Evolutionary conservation across 2,329 filamentous ascomycete species (phyloP).

Genomic region (Hortaea werneckii): DNA sequence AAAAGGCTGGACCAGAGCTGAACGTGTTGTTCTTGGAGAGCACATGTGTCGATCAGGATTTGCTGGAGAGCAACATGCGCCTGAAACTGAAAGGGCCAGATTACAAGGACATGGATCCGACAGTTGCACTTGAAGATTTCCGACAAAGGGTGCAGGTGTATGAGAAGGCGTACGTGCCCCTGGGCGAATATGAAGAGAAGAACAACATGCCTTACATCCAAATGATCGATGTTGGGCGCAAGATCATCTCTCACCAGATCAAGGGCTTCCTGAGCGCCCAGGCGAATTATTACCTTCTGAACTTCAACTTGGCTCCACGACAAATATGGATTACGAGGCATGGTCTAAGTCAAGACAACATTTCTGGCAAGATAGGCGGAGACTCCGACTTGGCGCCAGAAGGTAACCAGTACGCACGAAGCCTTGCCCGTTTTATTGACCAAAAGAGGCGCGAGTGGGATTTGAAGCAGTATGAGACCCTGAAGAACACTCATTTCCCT

Average conservation of each 20-base stretch:
- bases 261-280: slow-evolving; percentile 86
- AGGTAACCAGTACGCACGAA: slow-evolving; percentile 67
- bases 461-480: slow-evolving; percentile 67
- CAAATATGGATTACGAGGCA: slow-evolving; percentile 98
- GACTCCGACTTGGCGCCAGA: slow-evolving; percentile 75
- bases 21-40: slow-evolving; percentile 94
- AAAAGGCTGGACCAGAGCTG: slow-evolving; percentile 70
- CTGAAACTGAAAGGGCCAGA: slow-evolving; percentile 92
- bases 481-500: slow-evolving; percentile 71
- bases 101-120: slow-evolving; percentile 87
- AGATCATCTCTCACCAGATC: slow-evolving; percentile 82
- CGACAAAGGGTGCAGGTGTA: slow-evolving; percentile 86
- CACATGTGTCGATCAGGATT: slow-evolving; percentile 71
- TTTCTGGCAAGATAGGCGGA: slow-evolving; percentile 79
- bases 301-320: slow-evolving; percentile 89
- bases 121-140: slow-evolving; percentile 78
- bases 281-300: slow-evolving; percentile 88
- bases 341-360: slow-evolving; percentile 82
- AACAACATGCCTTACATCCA: slow-evolving; percentile 90
- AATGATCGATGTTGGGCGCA: slow-evolving; percentile 95
- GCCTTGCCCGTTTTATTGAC: slow-evolving; percentile 75
- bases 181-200: slow-evolving; percentile 69
- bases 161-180: slow-evolving; percentile 82
- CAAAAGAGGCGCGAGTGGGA: slow-evolving; percentile 74
- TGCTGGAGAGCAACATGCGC: slow-evolving; percentile 94